Percentiles rank a stretch among this genome's conserved stretches.
Evolutionary conservation across 2,329 filamentous ascomycete species (phyloP).

Genomic region (Aschersonia sp.): DNA sequence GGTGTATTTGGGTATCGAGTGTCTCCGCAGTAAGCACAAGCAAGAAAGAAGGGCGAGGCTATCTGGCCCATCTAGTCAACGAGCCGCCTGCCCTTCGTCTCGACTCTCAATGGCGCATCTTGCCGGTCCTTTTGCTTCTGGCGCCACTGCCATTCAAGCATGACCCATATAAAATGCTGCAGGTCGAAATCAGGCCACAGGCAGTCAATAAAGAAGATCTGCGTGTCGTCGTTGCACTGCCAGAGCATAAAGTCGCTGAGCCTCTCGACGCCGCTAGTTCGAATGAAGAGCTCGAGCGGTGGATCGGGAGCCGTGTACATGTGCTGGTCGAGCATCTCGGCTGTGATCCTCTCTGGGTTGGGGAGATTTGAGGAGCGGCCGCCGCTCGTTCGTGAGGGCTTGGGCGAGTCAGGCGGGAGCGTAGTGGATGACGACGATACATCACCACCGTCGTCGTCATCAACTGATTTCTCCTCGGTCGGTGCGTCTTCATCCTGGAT

Average conservation of each 20-base stretch:
- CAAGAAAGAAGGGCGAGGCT: too few relatives aligned
- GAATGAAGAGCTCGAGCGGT: constrained; percentile 77
- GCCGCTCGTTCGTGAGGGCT: constrained; percentile 15
- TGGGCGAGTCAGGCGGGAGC: constrained; percentile 36
- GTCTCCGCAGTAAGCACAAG: too few relatives aligned
- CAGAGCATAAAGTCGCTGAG: constrained; percentile 98
- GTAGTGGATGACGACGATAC: constrained; percentile 42
- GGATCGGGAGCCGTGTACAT: constrained; percentile 79
- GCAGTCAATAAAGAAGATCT: constrained; percentile 82
- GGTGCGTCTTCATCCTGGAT: constrained; percentile 25
- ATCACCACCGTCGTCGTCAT: constrained; percentile 32
- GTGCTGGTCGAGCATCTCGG: constrained; percentile 67
- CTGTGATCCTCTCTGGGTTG: constrained; percentile 78
- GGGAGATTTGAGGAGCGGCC: constrained; percentile 25
- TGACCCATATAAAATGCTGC: constrained; percentile 80
- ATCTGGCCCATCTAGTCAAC: neutral
- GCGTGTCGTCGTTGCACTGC: constrained; percentile 88
- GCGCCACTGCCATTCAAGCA: constrained; percentile 76
- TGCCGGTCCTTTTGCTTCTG: constrained; percentile 43
- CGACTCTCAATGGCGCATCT: constrained; percentile 12
- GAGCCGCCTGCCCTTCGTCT: constrained; percentile 1
- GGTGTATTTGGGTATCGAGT: too few relatives aligned
- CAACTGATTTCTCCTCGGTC: constrained; percentile 20
- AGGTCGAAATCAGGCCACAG: constrained; percentile 95
- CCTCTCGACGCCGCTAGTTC: constrained; percentile 84